A percentile compares a stretch with the other conserved stretches of the same genome.
phyloP scores from a whole-genome alignment of 805 yeast species.

The Metschnikowia proteae region DNA sequence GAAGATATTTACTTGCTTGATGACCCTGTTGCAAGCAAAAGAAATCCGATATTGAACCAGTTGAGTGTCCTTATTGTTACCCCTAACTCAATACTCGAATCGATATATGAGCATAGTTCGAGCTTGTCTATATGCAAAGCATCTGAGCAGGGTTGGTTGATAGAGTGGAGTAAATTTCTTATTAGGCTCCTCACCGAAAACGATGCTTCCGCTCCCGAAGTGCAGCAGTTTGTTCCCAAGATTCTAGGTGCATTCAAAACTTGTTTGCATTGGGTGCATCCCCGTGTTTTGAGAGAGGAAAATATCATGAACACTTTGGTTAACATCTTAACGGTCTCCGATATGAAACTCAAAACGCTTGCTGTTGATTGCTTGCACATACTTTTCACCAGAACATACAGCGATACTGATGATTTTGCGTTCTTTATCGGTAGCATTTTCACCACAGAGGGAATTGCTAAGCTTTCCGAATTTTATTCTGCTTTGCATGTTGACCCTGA shows the following conservation, averaged over 20 bases:
- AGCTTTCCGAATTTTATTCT: conserved; percentile 61
- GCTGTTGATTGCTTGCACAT: conserved; percentile 91
- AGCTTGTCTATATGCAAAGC: conserved; percentile 62
- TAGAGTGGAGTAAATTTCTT: conserved; percentile 54
- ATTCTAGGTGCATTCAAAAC: conserved; percentile 81
- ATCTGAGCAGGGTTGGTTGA: conserved; percentile 81
- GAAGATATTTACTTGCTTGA: conserved; percentile 92
- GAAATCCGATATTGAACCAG: conserved; percentile 74
- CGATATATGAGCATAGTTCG: conserved; percentile 62
- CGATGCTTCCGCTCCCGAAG: conserved; percentile 24
- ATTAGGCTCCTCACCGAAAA: conserved; percentile 31
- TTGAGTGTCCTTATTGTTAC: conserved; percentile 81
- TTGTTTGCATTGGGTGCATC: conserved; percentile 87
- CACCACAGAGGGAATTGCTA: conserved; percentile 64
- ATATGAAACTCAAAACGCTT: conserved; percentile 68
- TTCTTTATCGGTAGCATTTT: conserved; percentile 78
- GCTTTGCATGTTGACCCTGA: conserved; percentile 60
- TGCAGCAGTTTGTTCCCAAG: conserved; percentile 54
- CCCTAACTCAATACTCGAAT: conserved; percentile 59
- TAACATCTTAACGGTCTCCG: conserved; percentile 51
- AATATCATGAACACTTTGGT: conserved; percentile 64
- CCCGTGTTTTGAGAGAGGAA: conserved; percentile 63
- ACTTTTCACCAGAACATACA: conserved; percentile 74
- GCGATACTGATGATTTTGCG: conserved; percentile 63
- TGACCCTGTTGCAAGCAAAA: conserved; percentile 81